Conservation (phyloP, 495 filamentous ascomycete species). For the Emericellopsis terricola region DNA sequence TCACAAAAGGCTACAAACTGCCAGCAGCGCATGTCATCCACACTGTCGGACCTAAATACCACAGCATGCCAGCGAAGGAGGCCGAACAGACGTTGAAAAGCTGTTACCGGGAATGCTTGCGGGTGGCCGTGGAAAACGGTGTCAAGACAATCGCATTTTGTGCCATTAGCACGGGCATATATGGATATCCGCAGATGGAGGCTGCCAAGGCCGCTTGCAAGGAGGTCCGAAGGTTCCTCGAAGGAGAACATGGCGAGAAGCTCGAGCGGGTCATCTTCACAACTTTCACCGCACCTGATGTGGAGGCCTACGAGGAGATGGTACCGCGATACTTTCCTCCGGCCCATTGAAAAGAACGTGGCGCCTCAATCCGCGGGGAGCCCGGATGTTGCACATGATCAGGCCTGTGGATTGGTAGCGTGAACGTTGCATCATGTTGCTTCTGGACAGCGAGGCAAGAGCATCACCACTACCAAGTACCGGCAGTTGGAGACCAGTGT, state of each 20-base stretch:
- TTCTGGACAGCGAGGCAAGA: too few relatives aligned
- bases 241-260: slow-evolving; percentile 30
- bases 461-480: too few relatives aligned
- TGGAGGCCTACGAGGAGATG: slow-evolving; percentile 43
- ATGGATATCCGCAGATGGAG: slow-evolving; percentile 62
- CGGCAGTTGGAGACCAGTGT: too few relatives aligned
- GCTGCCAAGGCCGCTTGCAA: slow-evolving; percentile 52
- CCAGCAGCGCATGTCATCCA: slow-evolving; percentile 72
- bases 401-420: too few relatives aligned
- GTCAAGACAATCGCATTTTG: slow-evolving; percentile 65
- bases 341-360: too few relatives aligned
- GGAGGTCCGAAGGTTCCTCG: slow-evolving; percentile 55
- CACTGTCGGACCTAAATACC: slow-evolving; percentile 78
- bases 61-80: slow-evolving; percentile 12
- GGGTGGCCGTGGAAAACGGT: slow-evolving; percentile 46
- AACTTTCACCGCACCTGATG: slow-evolving; percentile 63
- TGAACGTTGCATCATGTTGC: too few relatives aligned
- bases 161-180: slow-evolving; percentile 72
- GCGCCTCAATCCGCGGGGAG: too few relatives aligned
- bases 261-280: slow-evolving; percentile 67
- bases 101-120: slow-evolving; percentile 61
- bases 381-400: too few relatives aligned
- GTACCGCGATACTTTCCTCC: slow-evolving; percentile 40
- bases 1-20: slow-evolving; percentile 59
- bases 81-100: slow-evolving; percentile 35